Conservation (phyloP, 345 rosid genomes). For the Eucalyptus lansdowneana region DNA sequence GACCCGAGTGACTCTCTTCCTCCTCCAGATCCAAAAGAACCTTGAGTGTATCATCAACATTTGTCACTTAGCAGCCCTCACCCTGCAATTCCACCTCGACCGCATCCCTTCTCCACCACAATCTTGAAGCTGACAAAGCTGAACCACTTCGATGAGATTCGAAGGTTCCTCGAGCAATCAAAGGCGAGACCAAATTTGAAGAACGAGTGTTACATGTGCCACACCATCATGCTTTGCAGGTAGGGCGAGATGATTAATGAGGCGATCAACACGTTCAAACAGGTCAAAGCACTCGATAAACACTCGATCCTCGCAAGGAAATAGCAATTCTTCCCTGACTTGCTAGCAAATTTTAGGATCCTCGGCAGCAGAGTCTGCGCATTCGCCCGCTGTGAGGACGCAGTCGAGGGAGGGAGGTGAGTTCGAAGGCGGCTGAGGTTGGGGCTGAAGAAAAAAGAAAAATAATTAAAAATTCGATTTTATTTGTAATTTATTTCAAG, state of each 20-base stretch:
- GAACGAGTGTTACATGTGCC: not conserved
- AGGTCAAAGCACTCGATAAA: not conserved
- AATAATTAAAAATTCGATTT: too few species aligned
- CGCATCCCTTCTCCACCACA: too few species aligned
- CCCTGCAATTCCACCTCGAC: too few species aligned
- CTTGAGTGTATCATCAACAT: too few species aligned
- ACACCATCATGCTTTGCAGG: not conserved
- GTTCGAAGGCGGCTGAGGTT: not conserved
- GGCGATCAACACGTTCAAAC: not conserved
- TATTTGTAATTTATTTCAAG: not conserved
- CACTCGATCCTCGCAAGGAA: not conserved
- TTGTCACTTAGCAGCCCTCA: too few species aligned
- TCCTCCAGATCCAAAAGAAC: too few species aligned
- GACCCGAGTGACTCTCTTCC: too few species aligned
- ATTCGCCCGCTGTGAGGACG: too few species aligned
- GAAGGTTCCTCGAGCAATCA: not conserved
- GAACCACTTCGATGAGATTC: not conserved
- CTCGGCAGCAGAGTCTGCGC: not conserved
- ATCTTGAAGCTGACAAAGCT: not conserved
- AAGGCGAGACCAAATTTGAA: not conserved
- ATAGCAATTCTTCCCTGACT: not conserved
- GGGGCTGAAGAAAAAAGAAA: fast-evolving
- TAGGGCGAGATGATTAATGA: not conserved
- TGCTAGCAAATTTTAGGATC: not conserved
- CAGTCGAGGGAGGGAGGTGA: not conserved